Base-by-base conservation (phyloP, 2,329 filamentous ascomycete genomes). In the Metarhizium rileyi region DNA sequence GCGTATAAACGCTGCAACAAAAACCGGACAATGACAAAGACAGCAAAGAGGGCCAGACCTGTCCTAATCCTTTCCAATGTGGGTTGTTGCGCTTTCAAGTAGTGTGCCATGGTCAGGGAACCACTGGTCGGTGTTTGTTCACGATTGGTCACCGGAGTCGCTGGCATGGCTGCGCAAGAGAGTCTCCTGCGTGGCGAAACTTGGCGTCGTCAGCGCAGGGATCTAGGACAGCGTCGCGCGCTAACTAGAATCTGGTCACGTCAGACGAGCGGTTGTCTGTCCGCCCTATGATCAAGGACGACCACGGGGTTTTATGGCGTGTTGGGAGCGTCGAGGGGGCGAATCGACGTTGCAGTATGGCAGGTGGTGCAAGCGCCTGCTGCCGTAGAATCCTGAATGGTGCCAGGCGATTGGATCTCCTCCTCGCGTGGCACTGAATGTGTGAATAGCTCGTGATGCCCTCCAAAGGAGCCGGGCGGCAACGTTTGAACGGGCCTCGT, bases 1-100 rank as follows among this genome's bases (percentile, higher is more conserved):
- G 25, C 27, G 28, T 56, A 60, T 42, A 58, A 44, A 27, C 48
- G 57, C 46, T 56, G 52, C 38, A 60, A 47, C 51, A 63, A 63
- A 53, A 57, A 62, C 27, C 62, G 62, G 50, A 63, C 60, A 53
- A 69, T 62, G 50, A 65, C 49, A 50, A 66, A 54, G 48, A 71
- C 49, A 49, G 63, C 63, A 56, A 70, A 63, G 51, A 67, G 51
- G 48, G 63, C 59, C 36, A 68, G 57, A 25, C 59, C 61, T 48
- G 56, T 53, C 43, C 59, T 58, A 40, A 65, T 48, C 44, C 57
- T 58, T 28, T 57, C 53, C 50, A 60, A 56, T 46, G 60, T 53
- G 63, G 64, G 63, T 51, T 57, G 54, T 46, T 62, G 57, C 54
- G 49, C 52, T 49, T 53, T 66, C 52, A 65, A 63, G 60, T 64